These are phyloP conservation scores for Hymenoscyphus albidus DNA, from an alignment of 2,329 filamentous ascomycete genomes.

Conservation along the genomic window DNA sequence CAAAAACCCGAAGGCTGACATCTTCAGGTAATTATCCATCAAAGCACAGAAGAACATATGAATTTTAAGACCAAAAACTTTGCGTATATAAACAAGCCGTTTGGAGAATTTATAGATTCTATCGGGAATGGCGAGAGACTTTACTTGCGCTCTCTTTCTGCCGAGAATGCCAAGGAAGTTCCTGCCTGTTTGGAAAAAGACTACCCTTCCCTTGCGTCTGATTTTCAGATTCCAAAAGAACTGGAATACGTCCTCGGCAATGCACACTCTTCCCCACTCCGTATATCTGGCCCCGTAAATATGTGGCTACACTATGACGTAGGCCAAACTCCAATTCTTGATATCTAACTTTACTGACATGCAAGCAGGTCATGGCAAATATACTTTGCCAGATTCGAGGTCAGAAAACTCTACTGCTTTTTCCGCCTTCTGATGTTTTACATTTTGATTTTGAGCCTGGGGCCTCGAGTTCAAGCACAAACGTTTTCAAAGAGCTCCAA, in stretches of 20 bases:
- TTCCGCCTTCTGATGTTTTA: slow-evolving; percentile 71
- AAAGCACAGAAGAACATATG: slow-evolving; percentile 63
- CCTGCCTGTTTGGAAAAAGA: slow-evolving; percentile 69
- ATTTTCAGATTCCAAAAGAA: slow-evolving; percentile 66
- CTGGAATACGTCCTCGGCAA: slow-evolving; percentile 57
- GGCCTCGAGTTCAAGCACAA: slow-evolving; percentile 72
- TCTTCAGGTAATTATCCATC: slow-evolving; percentile 67
- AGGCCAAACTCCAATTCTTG: not conserved
- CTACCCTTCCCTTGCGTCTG: slow-evolving; percentile 63
- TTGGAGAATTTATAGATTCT: slow-evolving; percentile 62
- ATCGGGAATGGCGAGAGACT: slow-evolving; percentile 57
- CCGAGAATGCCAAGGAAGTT: slow-evolving; percentile 60
- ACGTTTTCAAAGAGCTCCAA: slow-evolving; percentile 57
- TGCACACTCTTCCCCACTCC: slow-evolving; percentile 72
- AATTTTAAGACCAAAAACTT: slow-evolving; percentile 85
- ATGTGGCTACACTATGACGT: slow-evolving; percentile 58
- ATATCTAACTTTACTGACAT: slow-evolving; percentile 16
- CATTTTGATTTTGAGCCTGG: slow-evolving; percentile 69
- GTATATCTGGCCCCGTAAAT: slow-evolving; percentile 74
- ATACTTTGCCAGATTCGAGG: slow-evolving; percentile 76
- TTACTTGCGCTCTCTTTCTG: slow-evolving; percentile 77
- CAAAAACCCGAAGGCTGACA: slow-evolving; percentile 9
- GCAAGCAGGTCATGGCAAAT: slow-evolving; percentile 74
- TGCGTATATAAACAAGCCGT: slow-evolving; percentile 63
- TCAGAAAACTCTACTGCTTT: slow-evolving; percentile 69